These are phyloP conservation scores for Paraphoma sp. DNA, from an alignment of 2,329 filamentous ascomycete genomes.

Conservation along the genomic window DNA sequence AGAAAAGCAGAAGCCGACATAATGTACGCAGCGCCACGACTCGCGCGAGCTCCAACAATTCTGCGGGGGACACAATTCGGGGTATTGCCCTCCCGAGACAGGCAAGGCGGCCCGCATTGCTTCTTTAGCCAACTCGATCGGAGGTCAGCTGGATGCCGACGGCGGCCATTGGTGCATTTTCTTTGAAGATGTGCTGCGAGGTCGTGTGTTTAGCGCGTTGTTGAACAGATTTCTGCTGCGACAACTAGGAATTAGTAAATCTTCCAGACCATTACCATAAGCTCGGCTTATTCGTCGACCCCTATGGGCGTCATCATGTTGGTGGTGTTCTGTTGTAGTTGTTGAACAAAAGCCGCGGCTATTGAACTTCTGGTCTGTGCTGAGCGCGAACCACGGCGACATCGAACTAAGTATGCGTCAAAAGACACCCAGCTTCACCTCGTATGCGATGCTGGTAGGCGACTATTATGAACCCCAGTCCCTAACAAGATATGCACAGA, in stretches of 20 bases:
- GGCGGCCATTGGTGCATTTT: constrained; percentile 11
- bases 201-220: too few relatives aligned
- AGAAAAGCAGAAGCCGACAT: constrained; percentile 26
- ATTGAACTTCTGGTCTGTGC: constrained; percentile 7
- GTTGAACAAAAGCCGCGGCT: constrained; percentile 17
- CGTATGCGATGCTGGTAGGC: too few relatives aligned
- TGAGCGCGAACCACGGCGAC: too few relatives aligned
- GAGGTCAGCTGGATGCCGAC: constrained; percentile 6
- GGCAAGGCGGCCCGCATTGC: constrained; percentile 33
- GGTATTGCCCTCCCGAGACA: constrained; percentile 29
- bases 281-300: too few relatives aligned
- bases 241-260: neutral
- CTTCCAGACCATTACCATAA: too few relatives aligned
- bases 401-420: too few relatives aligned
- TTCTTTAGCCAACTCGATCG: constrained; percentile 12
- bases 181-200: neutral
- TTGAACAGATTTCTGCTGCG: too few relatives aligned
- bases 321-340: neutral
- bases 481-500: neutral
- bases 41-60: neutral
- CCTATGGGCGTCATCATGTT: neutral
- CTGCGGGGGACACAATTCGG: constrained; percentile 28
- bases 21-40: constrained; percentile 15
- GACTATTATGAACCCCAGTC: too few relatives aligned
- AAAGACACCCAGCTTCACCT: too few relatives aligned